Percentiles rank a stretch among this genome's conserved stretches.
These are phyloP conservation scores for Aureobasidium sp. DNA, from an alignment of 2,329 filamentous ascomycete genomes.

Conservation along the genomic window DNA sequence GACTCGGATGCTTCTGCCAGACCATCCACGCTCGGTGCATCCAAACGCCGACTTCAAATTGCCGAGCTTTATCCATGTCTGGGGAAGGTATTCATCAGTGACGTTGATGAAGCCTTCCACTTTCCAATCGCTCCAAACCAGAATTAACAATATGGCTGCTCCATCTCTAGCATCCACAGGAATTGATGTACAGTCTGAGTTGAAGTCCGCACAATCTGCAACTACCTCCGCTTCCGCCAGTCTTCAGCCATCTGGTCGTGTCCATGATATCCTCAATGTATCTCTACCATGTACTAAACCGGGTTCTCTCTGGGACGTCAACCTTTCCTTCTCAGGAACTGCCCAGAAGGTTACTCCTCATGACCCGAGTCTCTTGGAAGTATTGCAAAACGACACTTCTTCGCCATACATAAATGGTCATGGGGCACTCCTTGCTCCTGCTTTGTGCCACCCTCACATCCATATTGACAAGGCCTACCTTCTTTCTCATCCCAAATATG, in stretches of 20 bases:
- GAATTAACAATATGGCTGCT: conserved; percentile 22
- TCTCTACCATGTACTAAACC: conserved; percentile 29
- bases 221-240: background rate
- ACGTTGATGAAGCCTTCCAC: background rate
- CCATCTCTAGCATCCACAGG: conserved; percentile 27
- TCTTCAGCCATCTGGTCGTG: background rate
- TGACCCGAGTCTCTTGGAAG: conserved; percentile 1
- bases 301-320: conserved; percentile 33
- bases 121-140: background rate
- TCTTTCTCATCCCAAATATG: conserved; percentile 52
- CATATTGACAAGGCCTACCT: conserved; percentile 64
- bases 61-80: background rate
- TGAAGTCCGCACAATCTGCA: conserved; percentile 24
- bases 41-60: background rate
- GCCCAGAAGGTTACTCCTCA: conserved; percentile 32
- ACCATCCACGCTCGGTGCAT: background rate
- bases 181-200: conserved; percentile 30
- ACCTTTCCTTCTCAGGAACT: conserved; percentile 10
- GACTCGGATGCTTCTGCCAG: conserved; percentile 10
- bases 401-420: conserved; percentile 31
- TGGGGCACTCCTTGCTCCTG: conserved; percentile 43
- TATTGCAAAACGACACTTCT: conserved; percentile 1
- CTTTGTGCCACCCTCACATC: conserved; percentile 65
- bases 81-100: background rate
- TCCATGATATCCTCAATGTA: conserved; percentile 22